These are phyloP conservation scores for Colletotrichum sublineola DNA, from an alignment of 2,329 filamentous ascomycete species.

Conservation along the genomic window DNA sequence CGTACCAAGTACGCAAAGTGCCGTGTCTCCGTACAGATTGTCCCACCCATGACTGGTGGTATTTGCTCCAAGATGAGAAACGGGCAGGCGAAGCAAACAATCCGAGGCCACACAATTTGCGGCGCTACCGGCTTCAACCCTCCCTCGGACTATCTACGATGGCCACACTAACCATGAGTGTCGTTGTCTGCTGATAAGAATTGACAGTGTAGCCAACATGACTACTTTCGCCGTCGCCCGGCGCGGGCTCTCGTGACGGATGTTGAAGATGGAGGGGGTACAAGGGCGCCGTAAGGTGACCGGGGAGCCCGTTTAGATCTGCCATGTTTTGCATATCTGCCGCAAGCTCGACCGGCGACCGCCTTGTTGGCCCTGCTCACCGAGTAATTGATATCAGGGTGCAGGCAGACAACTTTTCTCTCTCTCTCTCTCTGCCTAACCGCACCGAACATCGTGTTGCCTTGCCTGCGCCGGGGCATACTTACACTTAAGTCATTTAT, in stretches of 20 bases:
- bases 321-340: conserved; percentile 3
- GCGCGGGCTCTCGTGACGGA: not conserved
- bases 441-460: not conserved
- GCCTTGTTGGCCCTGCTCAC: conserved; percentile 9
- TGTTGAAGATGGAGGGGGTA: not conserved
- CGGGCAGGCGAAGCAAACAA: conserved; percentile 13
- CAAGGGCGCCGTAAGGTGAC: conserved; percentile 9
- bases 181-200: not conserved
- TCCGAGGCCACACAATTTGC: conserved; percentile 11
- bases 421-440: not conserved
- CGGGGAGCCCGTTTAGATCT: conserved; percentile 16
- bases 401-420: not conserved
- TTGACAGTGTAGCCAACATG: not conserved
- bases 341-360: not conserved
- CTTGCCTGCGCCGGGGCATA: not conserved
- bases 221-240: not conserved
- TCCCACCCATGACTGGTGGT: not conserved
- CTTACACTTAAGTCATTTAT: not conserved
- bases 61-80: not conserved
- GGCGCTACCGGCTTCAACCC: conserved; percentile 10
- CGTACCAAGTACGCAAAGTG: not conserved
- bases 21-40: not conserved
- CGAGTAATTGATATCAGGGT: conserved; percentile 8
- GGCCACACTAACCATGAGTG: not conserved
- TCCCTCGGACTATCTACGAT: not conserved